Conservation (phyloP, 345 rosid species). For the Eucalyptus caleyi region DNA sequence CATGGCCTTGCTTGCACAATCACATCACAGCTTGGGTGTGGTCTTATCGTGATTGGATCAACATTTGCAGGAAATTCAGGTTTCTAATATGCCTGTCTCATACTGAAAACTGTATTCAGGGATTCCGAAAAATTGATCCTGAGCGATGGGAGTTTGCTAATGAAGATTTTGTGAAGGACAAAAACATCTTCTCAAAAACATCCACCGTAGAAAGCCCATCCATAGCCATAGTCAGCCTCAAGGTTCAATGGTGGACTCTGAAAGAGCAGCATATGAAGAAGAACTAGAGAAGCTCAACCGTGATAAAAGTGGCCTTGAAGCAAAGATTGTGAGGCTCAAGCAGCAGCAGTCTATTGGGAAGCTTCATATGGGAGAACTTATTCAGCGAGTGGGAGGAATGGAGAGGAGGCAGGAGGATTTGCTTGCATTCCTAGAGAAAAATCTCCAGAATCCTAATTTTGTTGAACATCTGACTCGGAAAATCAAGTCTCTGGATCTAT, state of each 20-base stretch:
- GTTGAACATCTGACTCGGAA: slow-evolving; percentile 43
- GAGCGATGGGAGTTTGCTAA: slow-evolving; percentile 93
- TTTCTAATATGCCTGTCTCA: not conserved
- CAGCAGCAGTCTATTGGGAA: slow-evolving; percentile 48
- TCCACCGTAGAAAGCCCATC: slow-evolving; percentile 79
- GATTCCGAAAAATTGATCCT: slow-evolving; percentile 85
- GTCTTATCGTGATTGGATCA: not conserved
- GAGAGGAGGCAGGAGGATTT: slow-evolving; percentile 62
- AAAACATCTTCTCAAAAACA: slow-evolving; percentile 85
- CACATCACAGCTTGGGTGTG: not conserved
- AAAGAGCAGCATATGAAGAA: slow-evolving; percentile 58
- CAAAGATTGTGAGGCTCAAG: slow-evolving; percentile 34
- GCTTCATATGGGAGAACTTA: slow-evolving; percentile 50
- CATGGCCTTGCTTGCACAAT: not conserved
- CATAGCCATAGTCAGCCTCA: slow-evolving; percentile 88
- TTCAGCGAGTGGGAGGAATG: slow-evolving; percentile 34
- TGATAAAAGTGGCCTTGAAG: slow-evolving; percentile 64
- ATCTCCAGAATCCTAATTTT: slow-evolving; percentile 42
- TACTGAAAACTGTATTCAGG: slow-evolving; percentile 26
- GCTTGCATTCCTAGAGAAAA: slow-evolving; percentile 40
- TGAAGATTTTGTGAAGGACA: slow-evolving; percentile 77
- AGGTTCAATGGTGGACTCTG: slow-evolving; percentile 36
- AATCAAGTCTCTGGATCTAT: slow-evolving; percentile 59
- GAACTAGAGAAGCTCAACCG: slow-evolving; percentile 55
- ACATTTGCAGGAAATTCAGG: not conserved